These are phyloP conservation scores for Volvox carteri DNA, from an alignment of 163 green algal species.

Conservation along the genomic window DNA sequence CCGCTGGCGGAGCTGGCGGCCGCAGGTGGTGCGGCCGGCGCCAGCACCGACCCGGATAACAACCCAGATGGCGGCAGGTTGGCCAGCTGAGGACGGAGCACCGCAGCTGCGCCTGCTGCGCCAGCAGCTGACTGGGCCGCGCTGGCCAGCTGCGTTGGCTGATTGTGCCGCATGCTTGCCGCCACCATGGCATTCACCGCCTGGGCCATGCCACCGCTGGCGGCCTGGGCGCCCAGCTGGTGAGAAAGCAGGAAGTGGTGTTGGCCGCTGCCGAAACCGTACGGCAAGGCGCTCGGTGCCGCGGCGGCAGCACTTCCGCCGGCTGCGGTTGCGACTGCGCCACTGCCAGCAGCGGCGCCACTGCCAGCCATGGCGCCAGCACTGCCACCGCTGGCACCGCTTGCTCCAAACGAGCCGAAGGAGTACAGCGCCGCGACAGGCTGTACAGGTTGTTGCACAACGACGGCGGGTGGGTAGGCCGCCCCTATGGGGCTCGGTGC, in stretches of 20 bases:
- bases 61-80: slow-evolving; percentile 5
- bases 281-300: not conserved
- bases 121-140: no score
- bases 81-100: not conserved
- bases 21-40: not conserved
- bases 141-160: not conserved
- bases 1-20: not conserved
- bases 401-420: slow-evolving; percentile 33
- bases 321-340: not conserved
- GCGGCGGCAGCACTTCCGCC: not conserved
- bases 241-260: not conserved
- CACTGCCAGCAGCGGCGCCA: not conserved
- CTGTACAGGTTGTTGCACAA: slow-evolving; percentile 31
- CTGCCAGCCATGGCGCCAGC: not conserved
- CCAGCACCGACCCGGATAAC: not conserved
- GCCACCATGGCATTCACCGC: slow-evolving; percentile 24
- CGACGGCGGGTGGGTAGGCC: not conserved
- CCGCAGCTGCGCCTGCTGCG: not conserved
- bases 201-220: slow-evolving; percentile 17
- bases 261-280: not conserved
- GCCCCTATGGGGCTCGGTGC: not conserved
- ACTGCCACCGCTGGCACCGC: slow-evolving; percentile 4
- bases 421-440: slow-evolving; percentile 38
- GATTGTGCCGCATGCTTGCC: not conserved
- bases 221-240: not conserved